Evolutionary conservation across 2,329 filamentous ascomycete species (phyloP).

Genomic region (Pestalotiopsis sp.): DNA sequence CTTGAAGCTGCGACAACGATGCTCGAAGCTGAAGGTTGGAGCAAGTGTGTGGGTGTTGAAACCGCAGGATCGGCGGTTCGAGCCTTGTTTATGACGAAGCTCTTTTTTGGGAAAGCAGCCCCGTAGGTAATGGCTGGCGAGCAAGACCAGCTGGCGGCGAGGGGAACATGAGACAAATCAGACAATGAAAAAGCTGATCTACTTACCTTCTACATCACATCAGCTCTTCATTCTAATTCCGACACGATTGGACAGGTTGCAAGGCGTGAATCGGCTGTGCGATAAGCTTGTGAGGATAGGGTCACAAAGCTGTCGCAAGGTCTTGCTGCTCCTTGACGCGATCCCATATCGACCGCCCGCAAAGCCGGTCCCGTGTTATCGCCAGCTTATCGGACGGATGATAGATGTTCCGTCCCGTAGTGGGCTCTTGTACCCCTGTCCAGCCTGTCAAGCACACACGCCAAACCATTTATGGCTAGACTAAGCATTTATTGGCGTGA

Average conservation of each 20-base stretch:
- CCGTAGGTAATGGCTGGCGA: background rate
- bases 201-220: slow-evolving; percentile 14
- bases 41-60: background rate
- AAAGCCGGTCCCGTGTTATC: slow-evolving; percentile 6
- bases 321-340: slow-evolving; percentile 7
- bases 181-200: background rate
- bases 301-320: slow-evolving; percentile 14
- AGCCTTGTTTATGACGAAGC: background rate
- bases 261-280: background rate
- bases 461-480: background rate
- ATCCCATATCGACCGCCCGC: slow-evolving; percentile 6
- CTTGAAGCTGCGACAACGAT: background rate
- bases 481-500: background rate
- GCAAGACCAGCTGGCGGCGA: background rate
- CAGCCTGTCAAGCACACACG: background rate
- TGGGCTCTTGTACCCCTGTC: background rate
- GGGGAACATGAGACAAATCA: background rate
- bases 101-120: background rate
- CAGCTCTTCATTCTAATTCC: slow-evolving; percentile 8
- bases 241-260: background rate
- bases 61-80: background rate
- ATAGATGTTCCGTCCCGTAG: background rate
- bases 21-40: background rate
- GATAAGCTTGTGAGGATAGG: slow-evolving; percentile 4
- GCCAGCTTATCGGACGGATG: background rate